Percentiles rank a stretch among this genome's conserved stretches.
Conservation (phyloP, 805 yeast species). For the Ogataea parapolymorpha region DNA sequence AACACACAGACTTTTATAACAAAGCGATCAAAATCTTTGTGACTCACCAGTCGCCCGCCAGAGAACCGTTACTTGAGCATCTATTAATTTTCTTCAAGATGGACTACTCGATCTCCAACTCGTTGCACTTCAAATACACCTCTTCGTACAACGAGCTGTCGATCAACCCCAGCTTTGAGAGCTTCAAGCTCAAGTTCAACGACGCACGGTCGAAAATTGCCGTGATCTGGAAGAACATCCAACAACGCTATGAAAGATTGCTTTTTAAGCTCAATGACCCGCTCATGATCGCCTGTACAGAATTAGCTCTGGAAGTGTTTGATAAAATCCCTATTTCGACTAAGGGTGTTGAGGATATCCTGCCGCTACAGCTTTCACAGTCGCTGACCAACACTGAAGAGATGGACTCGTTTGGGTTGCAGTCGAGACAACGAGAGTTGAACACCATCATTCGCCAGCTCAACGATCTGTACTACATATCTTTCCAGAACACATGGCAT, state of each 20-base stretch:
- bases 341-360: constrained; percentile 32
- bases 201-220: constrained; percentile 60
- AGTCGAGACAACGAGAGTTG: constrained; percentile 37
- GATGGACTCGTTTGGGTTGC: constrained; percentile 40
- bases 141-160: constrained; percentile 68
- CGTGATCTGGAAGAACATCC: constrained; percentile 60
- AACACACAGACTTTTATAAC: constrained; percentile 26
- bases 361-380: constrained; percentile 27
- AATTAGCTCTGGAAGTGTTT: constrained; percentile 56
- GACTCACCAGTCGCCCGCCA: constrained; percentile 66
- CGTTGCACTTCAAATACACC: constrained; percentile 67
- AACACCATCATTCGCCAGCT: constrained; percentile 44
- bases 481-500: constrained; percentile 76
- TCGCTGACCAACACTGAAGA: constrained; percentile 33
- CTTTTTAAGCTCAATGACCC: constrained; percentile 40
- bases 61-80: constrained; percentile 68
- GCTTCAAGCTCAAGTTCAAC: constrained; percentile 59
- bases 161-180: constrained; percentile 59
- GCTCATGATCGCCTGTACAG: constrained; percentile 43
- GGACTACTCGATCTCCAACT: constrained; percentile 71
- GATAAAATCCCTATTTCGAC: constrained; percentile 57
- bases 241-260: constrained; percentile 44
- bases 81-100: constrained; percentile 63
- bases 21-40: constrained; percentile 57
- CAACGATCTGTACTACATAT: constrained; percentile 58